Base-by-base conservation (phyloP, 148 eudicot species). In the Beta vulgaris region DNA sequence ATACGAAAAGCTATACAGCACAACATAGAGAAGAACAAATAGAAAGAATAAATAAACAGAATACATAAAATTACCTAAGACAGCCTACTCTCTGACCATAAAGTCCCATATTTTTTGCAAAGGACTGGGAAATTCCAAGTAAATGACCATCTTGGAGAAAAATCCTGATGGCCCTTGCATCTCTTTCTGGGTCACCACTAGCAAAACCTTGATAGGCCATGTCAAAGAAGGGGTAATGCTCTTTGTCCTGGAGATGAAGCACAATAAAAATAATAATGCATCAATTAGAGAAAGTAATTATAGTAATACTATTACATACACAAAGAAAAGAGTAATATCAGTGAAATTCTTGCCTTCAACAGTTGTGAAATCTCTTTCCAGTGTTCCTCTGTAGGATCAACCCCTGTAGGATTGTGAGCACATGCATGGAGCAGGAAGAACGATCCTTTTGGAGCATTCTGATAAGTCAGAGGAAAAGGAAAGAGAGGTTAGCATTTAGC, bases 131-230 rank as follows among this genome's bases (percentile, higher is more conserved):
- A 79, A 96, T 86, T 80, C 97, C 98, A 42, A 92, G 89, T 55
- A 68, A 77, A 81, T 91, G 98, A 43, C 98, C 99, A 76, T 96
- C 99, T 90, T 92, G 87, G 6, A 96, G 92, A 75, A 96, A 96
- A 73, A 96, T 96, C 74, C 99, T 85, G 54, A 96, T 92, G 65
- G 99, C 88, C 78, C 79, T 92, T 40, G 98, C 99, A 84, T 96
- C 99, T 79, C 88, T 92, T 80, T 92, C 99, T 53, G 98, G 92
- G 80, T 89, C 91, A 81, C 99, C 99, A 73, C 89, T 96, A 35
- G 99, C 99, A 85, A 96, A 96, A 42, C 99, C 99, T 89, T 96
- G 99, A 81, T 96, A 96, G 57, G 99, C 99, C 98, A 92, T 96
- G 87, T 96, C 99, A 82, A 96, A 96, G 78, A 96, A 92, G 32